Evolutionary conservation across 768 basidiomycete species (phyloP).

Genomic region (Pilatotrama ljubarskyi): DNA sequence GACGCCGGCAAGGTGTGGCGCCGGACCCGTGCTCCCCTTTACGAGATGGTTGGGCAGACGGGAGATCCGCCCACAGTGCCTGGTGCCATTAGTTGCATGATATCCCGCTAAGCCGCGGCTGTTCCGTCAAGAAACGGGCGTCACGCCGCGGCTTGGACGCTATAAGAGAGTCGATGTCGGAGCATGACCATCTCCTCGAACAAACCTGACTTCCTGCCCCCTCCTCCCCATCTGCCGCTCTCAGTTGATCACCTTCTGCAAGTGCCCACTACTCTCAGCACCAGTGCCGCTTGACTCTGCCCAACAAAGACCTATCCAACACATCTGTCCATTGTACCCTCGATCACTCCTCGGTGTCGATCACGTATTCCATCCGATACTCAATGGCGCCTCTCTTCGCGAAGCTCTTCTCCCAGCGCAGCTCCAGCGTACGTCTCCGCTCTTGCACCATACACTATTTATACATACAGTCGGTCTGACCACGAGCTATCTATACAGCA

Average conservation of each 20-base stretch:
- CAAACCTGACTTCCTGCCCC: not conserved
- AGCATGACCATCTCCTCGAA: not conserved
- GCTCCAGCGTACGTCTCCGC: slow-evolving; percentile 11
- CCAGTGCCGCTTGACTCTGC: no score
- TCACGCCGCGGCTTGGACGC: not conserved
- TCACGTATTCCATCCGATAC: not conserved
- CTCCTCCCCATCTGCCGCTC: not conserved
- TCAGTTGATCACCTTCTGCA: not conserved
- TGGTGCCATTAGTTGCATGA: not conserved
- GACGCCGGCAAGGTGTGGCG: slow-evolving; percentile 4
- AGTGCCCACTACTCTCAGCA: not conserved
- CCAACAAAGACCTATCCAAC: not conserved
- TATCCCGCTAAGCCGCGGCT: slow-evolving; percentile 1
- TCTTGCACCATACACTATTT: no score
- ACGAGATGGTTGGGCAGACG: not conserved
- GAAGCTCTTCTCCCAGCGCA: slow-evolving; percentile 13
- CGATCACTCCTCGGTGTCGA: not conserved
- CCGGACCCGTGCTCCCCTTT: slow-evolving; percentile 12
- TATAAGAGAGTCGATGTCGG: slow-evolving; percentile 5
- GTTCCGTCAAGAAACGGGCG: slow-evolving; percentile 4
- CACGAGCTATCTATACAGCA: not conserved
- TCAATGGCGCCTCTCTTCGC: slow-evolving; percentile 17
- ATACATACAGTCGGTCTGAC: not conserved
- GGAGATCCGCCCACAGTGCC: slow-evolving; percentile 11
- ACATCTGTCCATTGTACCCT: not conserved